Evolutionary conservation across 2,329 filamentous ascomycete species (phyloP).

Genomic region (Beauveria australis): DNA sequence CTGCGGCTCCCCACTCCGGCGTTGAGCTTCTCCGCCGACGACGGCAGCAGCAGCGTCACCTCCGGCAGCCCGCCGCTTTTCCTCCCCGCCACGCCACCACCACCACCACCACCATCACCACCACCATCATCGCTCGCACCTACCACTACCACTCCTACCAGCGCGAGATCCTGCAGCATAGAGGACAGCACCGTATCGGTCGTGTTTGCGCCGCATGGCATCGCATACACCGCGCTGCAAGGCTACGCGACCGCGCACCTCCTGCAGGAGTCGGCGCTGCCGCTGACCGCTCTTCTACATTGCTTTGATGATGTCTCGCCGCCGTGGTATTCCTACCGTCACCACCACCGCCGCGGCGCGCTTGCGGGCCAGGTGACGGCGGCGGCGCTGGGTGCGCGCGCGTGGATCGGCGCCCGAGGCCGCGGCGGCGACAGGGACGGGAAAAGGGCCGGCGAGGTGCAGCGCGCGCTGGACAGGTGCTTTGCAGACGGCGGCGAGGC

Average conservation of each 20-base stretch:
- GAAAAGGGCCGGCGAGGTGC: conserved; percentile 28
- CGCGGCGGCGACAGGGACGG: conserved; percentile 43
- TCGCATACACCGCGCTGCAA: conserved; percentile 43
- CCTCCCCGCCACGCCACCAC: conserved; percentile 12
- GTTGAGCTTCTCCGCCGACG: not conserved
- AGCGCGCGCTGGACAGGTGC: conserved; percentile 22
- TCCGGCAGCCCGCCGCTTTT: conserved; percentile 8
- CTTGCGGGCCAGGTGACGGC: conserved; percentile 51
- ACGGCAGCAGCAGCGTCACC: not conserved
- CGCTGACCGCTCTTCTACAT: conserved; percentile 56
- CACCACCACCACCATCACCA: not conserved
- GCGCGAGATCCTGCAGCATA: no score
- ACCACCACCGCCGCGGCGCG: conserved; percentile 44
- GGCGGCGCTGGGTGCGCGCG: conserved; percentile 39
- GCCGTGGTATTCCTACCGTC: conserved; percentile 50
- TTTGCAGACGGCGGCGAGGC: conserved; percentile 11
- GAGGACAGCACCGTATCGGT: conserved; percentile 44
- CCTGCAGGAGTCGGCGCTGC: conserved; percentile 46
- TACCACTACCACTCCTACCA: conserved; percentile 5
- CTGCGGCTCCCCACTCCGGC: not conserved
- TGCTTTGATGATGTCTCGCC: conserved; percentile 52
- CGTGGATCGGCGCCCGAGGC: conserved; percentile 52
- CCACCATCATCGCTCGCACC: not conserved
- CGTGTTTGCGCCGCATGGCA: conserved; percentile 58
- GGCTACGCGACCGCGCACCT: conserved; percentile 51